Percentiles rank a stretch among this genome's conserved stretches.
Conservation (phyloP, 163 green algal genomes). For the Chlamydomonas reinhardtii region DNA sequence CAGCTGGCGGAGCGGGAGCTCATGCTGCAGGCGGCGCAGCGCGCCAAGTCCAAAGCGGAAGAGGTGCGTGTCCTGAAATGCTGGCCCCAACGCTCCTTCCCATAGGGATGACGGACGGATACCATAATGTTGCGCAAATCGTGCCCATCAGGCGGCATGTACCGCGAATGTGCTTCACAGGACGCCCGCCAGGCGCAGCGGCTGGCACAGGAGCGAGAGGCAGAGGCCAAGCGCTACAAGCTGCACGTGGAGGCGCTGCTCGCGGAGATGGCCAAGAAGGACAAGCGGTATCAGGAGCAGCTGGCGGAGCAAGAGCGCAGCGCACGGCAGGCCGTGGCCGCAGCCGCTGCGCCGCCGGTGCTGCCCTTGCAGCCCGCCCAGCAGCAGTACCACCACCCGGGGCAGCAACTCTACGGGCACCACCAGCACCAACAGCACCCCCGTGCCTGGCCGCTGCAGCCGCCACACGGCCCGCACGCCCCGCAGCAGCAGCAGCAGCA, state of each 20-base stretch:
- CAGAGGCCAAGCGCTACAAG: too few relatives aligned
- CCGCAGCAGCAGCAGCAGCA: not conserved
- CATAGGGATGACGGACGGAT: too few relatives aligned
- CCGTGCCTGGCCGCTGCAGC: not conserved
- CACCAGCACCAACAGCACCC: too few relatives aligned
- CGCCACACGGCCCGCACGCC: too few relatives aligned
- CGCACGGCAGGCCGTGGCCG: too few relatives aligned
- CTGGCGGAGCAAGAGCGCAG: not conserved
- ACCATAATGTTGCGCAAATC: too few relatives aligned
- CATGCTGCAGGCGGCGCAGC: slow-evolving; percentile 30
- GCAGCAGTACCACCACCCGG: not conserved
- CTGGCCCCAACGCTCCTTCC: too few relatives aligned
- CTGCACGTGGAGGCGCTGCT: too few relatives aligned
- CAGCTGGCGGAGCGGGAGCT: slow-evolving; percentile 1
- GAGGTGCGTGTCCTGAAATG: too few relatives aligned
- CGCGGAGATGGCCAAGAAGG: not conserved
- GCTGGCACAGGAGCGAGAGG: not conserved
- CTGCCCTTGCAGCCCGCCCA: not conserved
- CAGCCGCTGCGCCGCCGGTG: not conserved
- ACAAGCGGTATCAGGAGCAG: slow-evolving; percentile 3
- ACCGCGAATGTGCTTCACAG: not conserved
- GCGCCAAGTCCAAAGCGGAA: not conserved
- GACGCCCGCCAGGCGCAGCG: not conserved
- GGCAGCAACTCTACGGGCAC: too few relatives aligned
- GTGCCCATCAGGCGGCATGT: too few relatives aligned